Percentiles rank a stretch among this genome's conserved stretches.
phyloP scores from a whole-genome alignment of 192 early-diverging fungal species.

The Umbelopsis ramanniana region DNA sequence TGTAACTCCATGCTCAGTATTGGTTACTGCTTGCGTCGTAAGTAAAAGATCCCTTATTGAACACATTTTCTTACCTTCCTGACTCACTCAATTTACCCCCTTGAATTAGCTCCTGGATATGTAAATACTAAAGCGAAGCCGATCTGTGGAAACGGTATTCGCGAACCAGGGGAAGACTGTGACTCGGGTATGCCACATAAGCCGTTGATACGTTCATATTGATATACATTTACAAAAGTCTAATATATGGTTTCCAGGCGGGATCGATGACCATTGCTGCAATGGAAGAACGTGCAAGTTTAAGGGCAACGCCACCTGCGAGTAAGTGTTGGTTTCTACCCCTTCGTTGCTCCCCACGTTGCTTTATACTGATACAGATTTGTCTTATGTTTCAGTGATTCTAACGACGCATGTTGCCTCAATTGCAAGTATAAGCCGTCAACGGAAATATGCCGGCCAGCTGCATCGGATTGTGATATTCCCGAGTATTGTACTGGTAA shows the following conservation, averaged over 20 bases:
- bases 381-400: conserved; percentile 51
- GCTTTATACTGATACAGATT: background rate
- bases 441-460: conserved; percentile 75
- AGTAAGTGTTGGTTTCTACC: conserved; percentile 35
- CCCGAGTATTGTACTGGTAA: conserved; percentile 79
- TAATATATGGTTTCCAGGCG: background rate
- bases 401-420: conserved; percentile 86
- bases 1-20: conserved; percentile 40
- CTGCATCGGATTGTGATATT: conserved; percentile 82
- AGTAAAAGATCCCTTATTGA: background rate
- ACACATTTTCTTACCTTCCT: background rate
- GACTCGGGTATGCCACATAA: conserved; percentile 67
- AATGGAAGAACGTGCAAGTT: conserved; percentile 81
- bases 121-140: conserved; percentile 48
- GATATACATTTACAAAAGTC: too few relatives aligned
- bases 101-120: conserved; percentile 44
- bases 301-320: conserved; percentile 77
- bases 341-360: background rate
- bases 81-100: background rate
- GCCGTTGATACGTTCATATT: background rate
- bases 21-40: conserved; percentile 38
- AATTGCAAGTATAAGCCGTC: conserved; percentile 67
- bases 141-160: conserved; percentile 96
- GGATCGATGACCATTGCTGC: conserved; percentile 83
- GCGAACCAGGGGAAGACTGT: conserved; percentile 90